Conservation (phyloP, 2,329 filamentous ascomycete species). For the Talaromyces sp. region DNA sequence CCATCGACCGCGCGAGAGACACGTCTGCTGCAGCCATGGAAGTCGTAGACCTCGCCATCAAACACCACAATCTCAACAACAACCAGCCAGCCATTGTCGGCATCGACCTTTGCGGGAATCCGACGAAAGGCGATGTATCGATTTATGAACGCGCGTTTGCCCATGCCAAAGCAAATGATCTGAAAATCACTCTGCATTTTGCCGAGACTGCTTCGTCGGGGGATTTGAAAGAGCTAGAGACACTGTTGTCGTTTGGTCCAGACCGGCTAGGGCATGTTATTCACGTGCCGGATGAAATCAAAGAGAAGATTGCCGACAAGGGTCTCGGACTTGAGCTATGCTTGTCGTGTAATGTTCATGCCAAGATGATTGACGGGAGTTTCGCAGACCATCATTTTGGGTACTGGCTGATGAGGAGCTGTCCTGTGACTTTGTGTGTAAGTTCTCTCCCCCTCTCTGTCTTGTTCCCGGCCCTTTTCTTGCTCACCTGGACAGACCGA, state of each 20-base stretch:
- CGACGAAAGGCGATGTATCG: constrained; percentile 55
- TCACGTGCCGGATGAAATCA: constrained; percentile 60
- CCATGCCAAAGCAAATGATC: constrained; percentile 48
- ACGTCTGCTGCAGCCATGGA: constrained; percentile 54
- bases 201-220: constrained; percentile 61
- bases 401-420: constrained; percentile 56
- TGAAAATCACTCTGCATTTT: constrained; percentile 71
- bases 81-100: constrained; percentile 55
- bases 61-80: constrained; percentile 43
- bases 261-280: constrained; percentile 74
- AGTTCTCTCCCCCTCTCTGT: constrained; percentile 31
- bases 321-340: constrained; percentile 68
- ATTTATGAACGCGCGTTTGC: constrained; percentile 57
- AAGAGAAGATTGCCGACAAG: constrained; percentile 48
- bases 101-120: constrained; percentile 75
- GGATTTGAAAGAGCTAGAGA: constrained; percentile 55
- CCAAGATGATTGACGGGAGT: constrained; percentile 63
- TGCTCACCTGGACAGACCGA: constrained; percentile 57
- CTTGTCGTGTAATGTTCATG: constrained; percentile 74
- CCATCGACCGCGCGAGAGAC: constrained; percentile 62
- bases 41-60: constrained; percentile 58
- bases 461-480: background rate
- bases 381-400: constrained; percentile 70
- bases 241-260: constrained; percentile 61
- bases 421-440: constrained; percentile 63